These are phyloP conservation scores for Sporobolomyces phaffii DNA, from an alignment of 768 basidiomycete species.

Conservation along the genomic window DNA sequence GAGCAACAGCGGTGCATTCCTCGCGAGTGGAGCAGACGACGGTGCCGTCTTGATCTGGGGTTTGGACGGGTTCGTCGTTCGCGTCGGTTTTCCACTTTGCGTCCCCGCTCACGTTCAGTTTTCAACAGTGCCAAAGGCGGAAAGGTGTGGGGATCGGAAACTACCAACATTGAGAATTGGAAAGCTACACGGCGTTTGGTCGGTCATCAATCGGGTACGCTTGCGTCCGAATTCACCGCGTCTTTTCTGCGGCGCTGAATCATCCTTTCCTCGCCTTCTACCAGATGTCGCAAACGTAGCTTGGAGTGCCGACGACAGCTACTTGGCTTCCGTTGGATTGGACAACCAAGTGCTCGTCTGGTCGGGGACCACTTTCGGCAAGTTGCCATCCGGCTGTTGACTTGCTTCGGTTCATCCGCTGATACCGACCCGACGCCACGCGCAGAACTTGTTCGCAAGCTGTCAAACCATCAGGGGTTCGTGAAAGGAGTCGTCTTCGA, in stretches of 20 bases:
- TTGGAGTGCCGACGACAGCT: slow-evolving; percentile 88
- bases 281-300: slow-evolving; percentile 90
- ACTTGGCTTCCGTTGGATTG: slow-evolving; percentile 85
- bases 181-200: slow-evolving; percentile 84
- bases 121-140: slow-evolving; percentile 47
- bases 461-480: slow-evolving; percentile 87
- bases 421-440: background rate
- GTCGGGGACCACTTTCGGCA: slow-evolving; percentile 87
- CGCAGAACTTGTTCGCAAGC: slow-evolving; percentile 70
- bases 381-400: slow-evolving; percentile 37
- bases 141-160: slow-evolving; percentile 73
- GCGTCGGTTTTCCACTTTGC: no score
- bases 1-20: slow-evolving; percentile 86
- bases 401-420: background rate
- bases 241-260: no score
- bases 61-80: slow-evolving; percentile 73
- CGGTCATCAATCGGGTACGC: slow-evolving; percentile 86
- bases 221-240: slow-evolving; percentile 8
- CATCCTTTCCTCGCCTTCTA: background rate
- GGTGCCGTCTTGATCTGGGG: slow-evolving; percentile 96
- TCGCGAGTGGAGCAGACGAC: slow-evolving; percentile 95
- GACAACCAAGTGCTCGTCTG: slow-evolving; percentile 88
- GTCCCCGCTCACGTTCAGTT: background rate
- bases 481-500: slow-evolving; percentile 99
- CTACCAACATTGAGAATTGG: slow-evolving; percentile 89